Percentiles rank a stretch among this genome's conserved stretches.
phyloP scores from a whole-genome alignment of 2,329 filamentous ascomycete species.

The Coccinonectria pachysandricola region DNA sequence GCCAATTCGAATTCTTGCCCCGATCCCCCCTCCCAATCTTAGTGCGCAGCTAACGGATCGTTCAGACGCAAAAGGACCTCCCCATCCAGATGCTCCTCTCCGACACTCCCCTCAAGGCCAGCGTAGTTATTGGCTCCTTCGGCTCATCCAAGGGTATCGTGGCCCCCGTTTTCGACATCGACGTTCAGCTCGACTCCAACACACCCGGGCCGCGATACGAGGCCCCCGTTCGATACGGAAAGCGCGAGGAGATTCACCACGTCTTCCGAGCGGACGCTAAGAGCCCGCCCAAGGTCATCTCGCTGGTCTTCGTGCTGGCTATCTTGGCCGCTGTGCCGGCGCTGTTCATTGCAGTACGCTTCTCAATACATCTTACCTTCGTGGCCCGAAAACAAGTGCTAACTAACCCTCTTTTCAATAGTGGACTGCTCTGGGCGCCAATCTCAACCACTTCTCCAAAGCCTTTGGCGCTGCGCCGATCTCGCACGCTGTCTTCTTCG shows the following conservation, averaged over 20 bases:
- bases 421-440: slow-evolving; percentile 79
- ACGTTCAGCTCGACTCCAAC: slow-evolving; percentile 53
- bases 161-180: slow-evolving; percentile 61
- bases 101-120: slow-evolving; percentile 61
- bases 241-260: slow-evolving; percentile 78
- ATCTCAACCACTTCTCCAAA: slow-evolving; percentile 65
- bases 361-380: not conserved
- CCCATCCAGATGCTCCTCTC: slow-evolving; percentile 69
- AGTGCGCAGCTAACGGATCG: slow-evolving; percentile 24
- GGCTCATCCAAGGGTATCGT: slow-evolving; percentile 61
- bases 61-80: slow-evolving; percentile 77
- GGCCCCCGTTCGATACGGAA: slow-evolving; percentile 70
- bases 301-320: slow-evolving; percentile 63
- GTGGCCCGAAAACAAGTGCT: slow-evolving; percentile 7
- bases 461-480: slow-evolving; percentile 68
- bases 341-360: slow-evolving; percentile 58
- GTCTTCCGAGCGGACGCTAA: slow-evolving; percentile 72
- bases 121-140: slow-evolving; percentile 77
- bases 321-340: slow-evolving; percentile 65
- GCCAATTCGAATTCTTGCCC: too few relatives aligned
- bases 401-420: slow-evolving; percentile 29
- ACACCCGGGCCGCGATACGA: slow-evolving; percentile 50
- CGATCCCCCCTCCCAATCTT: too few relatives aligned
- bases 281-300: slow-evolving; percentile 73
- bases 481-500: slow-evolving; percentile 76